Evolutionary conservation across 345 rosid genomes (phyloP).

Genomic region (Noccaea caerulescens): DNA sequence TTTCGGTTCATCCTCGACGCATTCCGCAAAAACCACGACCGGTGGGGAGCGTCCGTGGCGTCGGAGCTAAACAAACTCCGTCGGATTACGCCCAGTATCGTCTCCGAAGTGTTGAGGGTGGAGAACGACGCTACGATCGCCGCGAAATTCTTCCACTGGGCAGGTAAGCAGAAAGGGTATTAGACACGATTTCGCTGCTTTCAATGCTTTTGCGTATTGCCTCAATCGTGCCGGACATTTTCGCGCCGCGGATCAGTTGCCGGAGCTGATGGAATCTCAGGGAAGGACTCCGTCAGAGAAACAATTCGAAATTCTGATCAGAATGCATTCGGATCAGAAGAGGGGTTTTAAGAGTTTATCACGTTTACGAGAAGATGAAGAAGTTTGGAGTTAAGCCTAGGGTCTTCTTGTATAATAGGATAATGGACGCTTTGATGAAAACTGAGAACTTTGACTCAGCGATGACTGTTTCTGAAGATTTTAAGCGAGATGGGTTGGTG

Average conservation of each 20-base stretch:
- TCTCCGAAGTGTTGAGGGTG: constrained; percentile 68
- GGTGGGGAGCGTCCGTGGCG: constrained; percentile 62
- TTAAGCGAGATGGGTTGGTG: constrained; percentile 56
- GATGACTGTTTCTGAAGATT: constrained; percentile 63
- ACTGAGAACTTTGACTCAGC: constrained; percentile 66
- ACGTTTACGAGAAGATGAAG: constrained; percentile 78
- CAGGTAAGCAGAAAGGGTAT: constrained; percentile 77
- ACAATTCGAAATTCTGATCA: constrained; percentile 78
- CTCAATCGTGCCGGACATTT: constrained; percentile 54
- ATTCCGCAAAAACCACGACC: constrained; percentile 53
- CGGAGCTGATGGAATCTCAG: constrained; percentile 74
- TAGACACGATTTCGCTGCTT: constrained; percentile 62
- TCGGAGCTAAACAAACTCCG: constrained; percentile 74
- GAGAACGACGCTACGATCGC: constrained; percentile 56
- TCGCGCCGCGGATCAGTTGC: constrained; percentile 79
- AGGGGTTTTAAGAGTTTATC: constrained; percentile 68
- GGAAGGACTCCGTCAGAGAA: constrained; percentile 74
- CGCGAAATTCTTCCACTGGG: constrained; percentile 80
- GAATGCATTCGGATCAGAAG: constrained; percentile 76
- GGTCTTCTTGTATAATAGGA: constrained; percentile 65
- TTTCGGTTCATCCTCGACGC: constrained; percentile 73
- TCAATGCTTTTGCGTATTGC: constrained; percentile 80
- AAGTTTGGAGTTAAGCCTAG: constrained; percentile 64
- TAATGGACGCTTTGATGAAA: constrained; percentile 64
- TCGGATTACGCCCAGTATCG: constrained; percentile 64